These are phyloP conservation scores for Nigrograna mackinnonii DNA, from an alignment of 2,329 filamentous ascomycete species.

Conservation along the genomic window DNA sequence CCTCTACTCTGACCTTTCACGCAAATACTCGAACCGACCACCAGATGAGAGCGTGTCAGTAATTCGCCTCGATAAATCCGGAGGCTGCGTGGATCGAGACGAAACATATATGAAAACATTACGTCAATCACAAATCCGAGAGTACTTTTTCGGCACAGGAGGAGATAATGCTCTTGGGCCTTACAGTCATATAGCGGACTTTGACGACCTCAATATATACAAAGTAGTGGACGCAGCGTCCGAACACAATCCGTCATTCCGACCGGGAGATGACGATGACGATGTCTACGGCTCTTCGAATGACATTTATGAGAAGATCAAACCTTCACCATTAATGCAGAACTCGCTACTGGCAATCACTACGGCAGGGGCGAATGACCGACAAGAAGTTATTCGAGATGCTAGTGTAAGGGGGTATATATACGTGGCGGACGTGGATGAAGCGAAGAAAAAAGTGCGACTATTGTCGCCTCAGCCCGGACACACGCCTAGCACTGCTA, in stretches of 20 bases:
- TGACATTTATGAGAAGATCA: constrained; percentile 63
- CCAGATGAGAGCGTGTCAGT: constrained; percentile 73
- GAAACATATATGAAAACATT: constrained; percentile 72
- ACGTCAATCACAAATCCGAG: constrained; percentile 77
- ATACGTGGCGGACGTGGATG: constrained; percentile 90
- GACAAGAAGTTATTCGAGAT: constrained; percentile 73
- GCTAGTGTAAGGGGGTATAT: constrained; percentile 89
- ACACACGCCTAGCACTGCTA: constrained; percentile 74
- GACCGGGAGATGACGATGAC: constrained; percentile 52
- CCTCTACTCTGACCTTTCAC: constrained; percentile 73
- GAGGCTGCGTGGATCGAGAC: constrained; percentile 80
- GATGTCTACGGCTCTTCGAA: constrained; percentile 43
- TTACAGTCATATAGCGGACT: constrained; percentile 83
- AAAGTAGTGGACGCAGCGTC: constrained; percentile 57
- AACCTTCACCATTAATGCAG: constrained; percentile 69
- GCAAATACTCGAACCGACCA: constrained; percentile 62
- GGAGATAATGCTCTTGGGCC: constrained; percentile 73
- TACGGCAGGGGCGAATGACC: constrained; percentile 71
- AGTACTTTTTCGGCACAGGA: constrained; percentile 89
- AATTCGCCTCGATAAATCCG: constrained; percentile 80
- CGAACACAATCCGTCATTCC: constrained; percentile 25
- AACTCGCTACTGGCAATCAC: constrained; percentile 87
- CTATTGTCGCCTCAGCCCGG: constrained; percentile 84
- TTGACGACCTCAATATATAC: constrained; percentile 74
- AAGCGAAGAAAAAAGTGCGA: constrained; percentile 77